These are phyloP conservation scores for Verbena officinalis DNA, from an alignment of 257 asterid genomes.

Conservation along the genomic window DNA sequence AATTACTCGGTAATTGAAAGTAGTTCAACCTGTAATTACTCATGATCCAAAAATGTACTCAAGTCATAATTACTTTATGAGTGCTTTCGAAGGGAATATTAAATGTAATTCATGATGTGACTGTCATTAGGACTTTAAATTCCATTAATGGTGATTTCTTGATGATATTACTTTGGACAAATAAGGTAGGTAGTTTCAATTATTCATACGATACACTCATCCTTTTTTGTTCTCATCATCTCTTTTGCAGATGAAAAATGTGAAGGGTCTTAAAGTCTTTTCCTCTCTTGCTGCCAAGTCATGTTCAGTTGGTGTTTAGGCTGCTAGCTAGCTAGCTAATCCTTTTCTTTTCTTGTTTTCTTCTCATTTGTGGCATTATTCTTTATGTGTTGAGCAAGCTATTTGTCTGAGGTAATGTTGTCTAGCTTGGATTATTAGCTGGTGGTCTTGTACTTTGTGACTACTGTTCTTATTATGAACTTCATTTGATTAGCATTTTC, in stretches of 20 bases:
- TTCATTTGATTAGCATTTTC: conserved; percentile 1
- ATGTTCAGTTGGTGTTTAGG: neutral
- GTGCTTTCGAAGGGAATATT: too few relatives aligned
- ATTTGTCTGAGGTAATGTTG: neutral
- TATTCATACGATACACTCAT: too few relatives aligned
- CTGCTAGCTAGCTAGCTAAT: neutral
- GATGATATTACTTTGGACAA: neutral
- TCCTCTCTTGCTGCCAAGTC: neutral
- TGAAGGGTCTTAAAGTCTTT: neutral
- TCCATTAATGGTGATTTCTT: neutral
- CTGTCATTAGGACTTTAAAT: neutral
- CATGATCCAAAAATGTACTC: too few relatives aligned
- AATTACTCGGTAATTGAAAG: too few relatives aligned
- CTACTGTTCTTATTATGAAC: neutral
- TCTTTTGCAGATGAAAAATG: conserved; percentile 20
- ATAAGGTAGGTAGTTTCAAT: neutral
- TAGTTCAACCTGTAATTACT: too few relatives aligned
- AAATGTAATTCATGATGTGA: too few relatives aligned
- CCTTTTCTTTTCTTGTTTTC: neutral
- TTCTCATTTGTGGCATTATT: neutral
- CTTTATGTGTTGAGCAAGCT: neutral
- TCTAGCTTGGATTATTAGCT: neutral
- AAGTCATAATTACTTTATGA: too few relatives aligned
- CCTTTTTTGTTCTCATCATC: neutral
- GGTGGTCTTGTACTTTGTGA: neutral